Evolutionary conservation across 306 rosid species (phyloP), one percentile per base, ranked within the genome.

Genomic region (Begonia fuchsioides): DNA sequence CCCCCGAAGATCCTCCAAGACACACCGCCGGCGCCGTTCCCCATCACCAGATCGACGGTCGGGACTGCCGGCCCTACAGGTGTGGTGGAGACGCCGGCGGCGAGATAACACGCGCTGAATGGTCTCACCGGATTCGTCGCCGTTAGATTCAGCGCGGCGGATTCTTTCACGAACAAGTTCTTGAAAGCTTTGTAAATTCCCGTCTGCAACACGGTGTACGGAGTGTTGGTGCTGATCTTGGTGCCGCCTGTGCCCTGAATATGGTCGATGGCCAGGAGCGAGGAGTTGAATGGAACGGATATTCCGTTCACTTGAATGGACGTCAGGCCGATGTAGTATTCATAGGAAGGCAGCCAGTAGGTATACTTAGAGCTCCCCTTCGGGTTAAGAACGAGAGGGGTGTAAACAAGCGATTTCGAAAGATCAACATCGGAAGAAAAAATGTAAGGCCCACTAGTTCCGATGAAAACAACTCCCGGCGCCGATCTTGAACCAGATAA

Each of bases 161-260:
- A 19, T 0, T 47, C 90, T 0, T 16, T 62, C 3, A 75, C 18
- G 3, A 68, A 82, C 10, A 68, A 72, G 12, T 56, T 41, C 0
- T 77, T 73, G 20, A 87, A 48, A 0, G 92, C 82, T 43, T 65
- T 70, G 71, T 45, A 76, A 6, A 87, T 77, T 0, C 86, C 76
- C 3, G 43, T 62, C 46, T 82, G 81, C 14, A 87, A 51, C 12
- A 72, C 76, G 0, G 84, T 74, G 84, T 82, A 79, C 8, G 84
- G 79, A 15, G 75, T 47, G 19, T 80, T 80, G 0, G 87, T 72
- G 60, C 96, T 87, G 10, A 87, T 70, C 66, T 79, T 82, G 1
- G 94, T 75, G 20, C 96, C 96, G 0, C 94, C 94, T 11, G 52
- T 5, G 8, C 94, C 96, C 6, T 73, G 6, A 0, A 13, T 1